Percentiles rank a stretch among this genome's conserved stretches.
These are phyloP conservation scores for Penicillium carneum DNA, from an alignment of 2,329 filamentous ascomycete species.

Conservation along the genomic window DNA sequence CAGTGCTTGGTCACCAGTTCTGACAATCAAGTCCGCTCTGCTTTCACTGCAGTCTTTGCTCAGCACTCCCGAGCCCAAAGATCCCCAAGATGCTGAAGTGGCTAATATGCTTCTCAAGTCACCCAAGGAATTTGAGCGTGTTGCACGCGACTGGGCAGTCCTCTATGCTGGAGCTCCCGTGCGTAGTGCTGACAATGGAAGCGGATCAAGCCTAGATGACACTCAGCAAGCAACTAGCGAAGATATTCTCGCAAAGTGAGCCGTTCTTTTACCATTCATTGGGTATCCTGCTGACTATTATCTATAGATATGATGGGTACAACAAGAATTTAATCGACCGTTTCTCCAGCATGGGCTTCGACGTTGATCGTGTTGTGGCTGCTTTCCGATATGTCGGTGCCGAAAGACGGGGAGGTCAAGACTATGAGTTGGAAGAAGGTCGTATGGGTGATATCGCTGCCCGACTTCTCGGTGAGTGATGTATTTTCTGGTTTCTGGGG, in stretches of 20 bases:
- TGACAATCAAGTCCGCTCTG: conserved; percentile 94
- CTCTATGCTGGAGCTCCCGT: conserved; percentile 78
- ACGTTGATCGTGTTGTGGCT: conserved; percentile 82
- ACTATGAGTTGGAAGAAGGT: conserved; percentile 86
- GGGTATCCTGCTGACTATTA: conserved; percentile 39
- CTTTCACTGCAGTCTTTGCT: conserved; percentile 92
- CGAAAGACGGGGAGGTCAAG: conserved; percentile 75
- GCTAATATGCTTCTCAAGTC: conserved; percentile 85
- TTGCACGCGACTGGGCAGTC: conserved; percentile 90
- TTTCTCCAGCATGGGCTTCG: conserved; percentile 91
- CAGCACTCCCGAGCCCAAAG: conserved; percentile 90
- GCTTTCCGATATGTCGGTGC: conserved; percentile 84
- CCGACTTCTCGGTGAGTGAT: conserved; percentile 75
- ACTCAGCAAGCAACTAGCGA: conserved; percentile 64
- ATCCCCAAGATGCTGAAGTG: conserved; percentile 95
- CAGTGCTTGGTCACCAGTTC: conserved; percentile 89
- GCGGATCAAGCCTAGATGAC: conserved; percentile 61
- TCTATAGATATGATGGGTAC: conserved; percentile 80
- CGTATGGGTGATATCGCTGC: conserved; percentile 91
- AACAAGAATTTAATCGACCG: conserved; percentile 81
- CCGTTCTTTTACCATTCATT: not conserved
- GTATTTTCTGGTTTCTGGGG: conserved; percentile 9
- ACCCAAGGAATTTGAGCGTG: conserved; percentile 78
- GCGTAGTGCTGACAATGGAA: conserved; percentile 61
- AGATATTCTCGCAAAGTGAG: conserved; percentile 64